phyloP scores from a whole-genome alignment of 495 filamentous ascomycete species.

The Podospora didyma region DNA sequence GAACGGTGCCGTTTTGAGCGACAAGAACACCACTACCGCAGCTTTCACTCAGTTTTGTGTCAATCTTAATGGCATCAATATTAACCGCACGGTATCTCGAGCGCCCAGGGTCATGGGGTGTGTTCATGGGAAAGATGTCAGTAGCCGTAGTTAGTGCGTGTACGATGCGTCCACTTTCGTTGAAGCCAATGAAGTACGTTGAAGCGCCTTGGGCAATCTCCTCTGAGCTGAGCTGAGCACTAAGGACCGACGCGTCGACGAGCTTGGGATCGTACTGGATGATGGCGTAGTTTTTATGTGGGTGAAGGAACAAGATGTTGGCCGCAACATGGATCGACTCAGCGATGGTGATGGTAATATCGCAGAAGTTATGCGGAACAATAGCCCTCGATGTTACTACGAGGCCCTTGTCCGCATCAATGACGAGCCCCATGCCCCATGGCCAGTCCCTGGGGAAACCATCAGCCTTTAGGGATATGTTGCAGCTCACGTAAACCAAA shows the following conservation, averaged over 20 bases:
- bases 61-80: slow-evolving; percentile 94
- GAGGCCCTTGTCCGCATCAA: slow-evolving; percentile 92
- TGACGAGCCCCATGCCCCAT: slow-evolving; percentile 90
- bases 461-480: slow-evolving; percentile 91
- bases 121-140: slow-evolving; percentile 95
- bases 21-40: slow-evolving; percentile 92
- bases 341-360: slow-evolving; percentile 90
- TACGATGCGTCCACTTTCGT: slow-evolving; percentile 88
- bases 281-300: slow-evolving; percentile 95
- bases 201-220: slow-evolving; percentile 83
- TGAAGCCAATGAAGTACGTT: slow-evolving; percentile 95
- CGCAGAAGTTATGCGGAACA: slow-evolving; percentile 92
- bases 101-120: slow-evolving; percentile 83
- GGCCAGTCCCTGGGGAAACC: slow-evolving; percentile 90
- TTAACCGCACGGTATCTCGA: slow-evolving; percentile 96
- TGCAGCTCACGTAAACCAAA: slow-evolving; percentile 88
- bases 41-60: slow-evolving; percentile 83
- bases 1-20: slow-evolving; percentile 83
- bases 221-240: slow-evolving; percentile 74
- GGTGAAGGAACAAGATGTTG: slow-evolving; percentile 94
- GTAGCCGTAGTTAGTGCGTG: slow-evolving; percentile 93
- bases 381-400: slow-evolving; percentile 91
- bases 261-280: slow-evolving; percentile 91
- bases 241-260: slow-evolving; percentile 88
- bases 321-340: slow-evolving; percentile 92